These are phyloP conservation scores for Pueraria montana DNA, from an alignment of 306 rosid genomes.

Conservation along the genomic window DNA sequence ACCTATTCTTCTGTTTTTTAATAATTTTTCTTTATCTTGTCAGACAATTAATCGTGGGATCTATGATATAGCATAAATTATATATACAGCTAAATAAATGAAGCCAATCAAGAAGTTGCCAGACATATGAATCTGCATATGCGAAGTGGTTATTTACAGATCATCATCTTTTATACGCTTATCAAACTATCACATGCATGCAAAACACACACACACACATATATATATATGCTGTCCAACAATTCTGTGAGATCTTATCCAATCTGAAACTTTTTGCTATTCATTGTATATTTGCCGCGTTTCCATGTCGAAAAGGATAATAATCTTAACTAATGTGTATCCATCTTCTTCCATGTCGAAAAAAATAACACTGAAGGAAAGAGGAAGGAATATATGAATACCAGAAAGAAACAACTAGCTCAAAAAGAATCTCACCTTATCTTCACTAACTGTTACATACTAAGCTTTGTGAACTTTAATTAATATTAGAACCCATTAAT, in stretches of 20 bases:
- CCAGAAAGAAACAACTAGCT: neutral
- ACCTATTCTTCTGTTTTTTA: neutral
- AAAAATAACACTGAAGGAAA: neutral
- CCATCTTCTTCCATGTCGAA: neutral
- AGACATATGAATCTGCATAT: neutral
- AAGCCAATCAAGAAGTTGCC: constrained; percentile 9
- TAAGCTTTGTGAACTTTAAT: neutral
- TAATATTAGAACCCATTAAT: neutral
- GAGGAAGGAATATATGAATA: no score
- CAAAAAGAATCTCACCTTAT: neutral
- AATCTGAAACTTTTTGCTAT: neutral
- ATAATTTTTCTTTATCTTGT: neutral
- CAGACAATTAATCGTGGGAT: neutral
- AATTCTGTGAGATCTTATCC: constrained; percentile 17
- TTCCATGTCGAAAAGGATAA: constrained; percentile 32
- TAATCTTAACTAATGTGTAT: neutral
- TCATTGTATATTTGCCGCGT: constrained; percentile 54
- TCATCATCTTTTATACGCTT: constrained; percentile 12
- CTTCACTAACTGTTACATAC: neutral
- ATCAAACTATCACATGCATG: constrained; percentile 33
- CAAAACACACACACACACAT: no score
- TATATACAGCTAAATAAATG: neutral
- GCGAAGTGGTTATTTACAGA: constrained; percentile 26
- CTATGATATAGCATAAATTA: neutral
- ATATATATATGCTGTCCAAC: neutral